phyloP scores from a whole-genome alignment of 192 early-diverging fungal genomes.

The Nowakowskiella sp. region DNA sequence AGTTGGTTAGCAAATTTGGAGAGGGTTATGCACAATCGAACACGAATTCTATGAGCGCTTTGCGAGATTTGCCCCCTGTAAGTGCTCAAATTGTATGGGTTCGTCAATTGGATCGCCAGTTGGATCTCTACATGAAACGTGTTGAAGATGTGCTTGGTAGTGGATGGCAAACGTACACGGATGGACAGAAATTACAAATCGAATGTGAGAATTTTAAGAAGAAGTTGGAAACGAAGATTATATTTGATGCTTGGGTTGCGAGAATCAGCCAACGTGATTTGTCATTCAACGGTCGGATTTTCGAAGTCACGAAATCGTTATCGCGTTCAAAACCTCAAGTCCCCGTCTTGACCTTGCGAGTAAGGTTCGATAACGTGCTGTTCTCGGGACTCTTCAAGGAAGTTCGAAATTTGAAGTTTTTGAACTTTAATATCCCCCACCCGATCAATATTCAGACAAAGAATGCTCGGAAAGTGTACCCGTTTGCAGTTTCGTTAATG shows the following conservation, averaged over 20 bases:
- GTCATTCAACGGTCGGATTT: slow-evolving; percentile 78
- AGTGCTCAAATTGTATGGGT: slow-evolving; percentile 95
- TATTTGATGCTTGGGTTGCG: slow-evolving; percentile 86
- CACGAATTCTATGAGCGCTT: slow-evolving; percentile 77
- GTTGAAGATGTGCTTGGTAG: slow-evolving; percentile 97
- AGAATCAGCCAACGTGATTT: slow-evolving; percentile 78
- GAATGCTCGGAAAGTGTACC: slow-evolving; percentile 95
- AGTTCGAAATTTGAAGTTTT: slow-evolving; percentile 92
- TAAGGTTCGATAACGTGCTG: slow-evolving; percentile 92
- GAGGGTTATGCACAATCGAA: slow-evolving; percentile 81
- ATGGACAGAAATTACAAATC: slow-evolving; percentile 85
- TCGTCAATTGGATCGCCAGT: slow-evolving; percentile 93
- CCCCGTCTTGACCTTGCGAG: slow-evolving; percentile 64
- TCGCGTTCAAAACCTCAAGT: slow-evolving; percentile 25
- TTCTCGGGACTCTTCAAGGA: slow-evolving; percentile 99
- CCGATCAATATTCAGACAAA: slow-evolving; percentile 84
- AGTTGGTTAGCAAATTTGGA: slow-evolving; percentile 94
- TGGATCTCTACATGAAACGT: slow-evolving; percentile 89
- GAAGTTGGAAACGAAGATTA: slow-evolving; percentile 84
- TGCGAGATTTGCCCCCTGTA: slow-evolving; percentile 89
- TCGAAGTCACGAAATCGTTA: slow-evolving; percentile 72
- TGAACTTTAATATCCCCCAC: slow-evolving; percentile 88
- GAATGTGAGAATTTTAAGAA: slow-evolving; percentile 86
- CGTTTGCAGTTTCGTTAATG: slow-evolving; percentile 91
- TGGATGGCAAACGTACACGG: slow-evolving; percentile 93